These are phyloP conservation scores for Biancaea sappan DNA, from an alignment of 306 rosid species.

Conservation along the genomic window DNA sequence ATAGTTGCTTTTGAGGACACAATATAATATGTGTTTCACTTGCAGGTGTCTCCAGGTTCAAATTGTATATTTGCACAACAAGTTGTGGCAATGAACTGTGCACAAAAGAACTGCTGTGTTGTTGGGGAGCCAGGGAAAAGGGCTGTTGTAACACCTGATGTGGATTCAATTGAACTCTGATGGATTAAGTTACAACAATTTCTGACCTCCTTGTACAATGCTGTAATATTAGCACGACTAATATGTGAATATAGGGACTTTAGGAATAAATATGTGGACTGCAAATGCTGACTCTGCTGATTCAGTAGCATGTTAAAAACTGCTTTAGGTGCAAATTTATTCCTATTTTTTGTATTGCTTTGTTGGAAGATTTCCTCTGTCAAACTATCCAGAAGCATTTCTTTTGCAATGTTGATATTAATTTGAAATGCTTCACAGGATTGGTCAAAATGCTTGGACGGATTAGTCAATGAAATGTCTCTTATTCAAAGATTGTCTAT, in stretches of 20 bases:
- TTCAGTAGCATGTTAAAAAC: constrained; percentile 15
- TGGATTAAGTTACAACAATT: constrained; percentile 9
- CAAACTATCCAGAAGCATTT: background rate
- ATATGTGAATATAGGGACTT: constrained; percentile 28
- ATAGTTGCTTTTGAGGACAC: background rate
- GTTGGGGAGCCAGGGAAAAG: constrained; percentile 59
- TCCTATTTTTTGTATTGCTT: background rate
- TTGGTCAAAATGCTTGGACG: constrained; percentile 5
- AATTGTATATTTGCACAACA: constrained; percentile 49
- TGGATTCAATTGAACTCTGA: constrained; percentile 45
- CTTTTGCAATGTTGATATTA: background rate
- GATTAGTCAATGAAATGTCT: background rate
- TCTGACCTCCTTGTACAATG: background rate
- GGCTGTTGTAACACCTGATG: constrained; percentile 57
- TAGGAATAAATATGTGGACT: constrained; percentile 37
- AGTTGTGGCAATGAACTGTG: constrained; percentile 62
- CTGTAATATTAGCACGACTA: constrained; percentile 7
- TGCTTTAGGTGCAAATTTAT: background rate
- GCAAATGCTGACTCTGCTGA: constrained; percentile 26
- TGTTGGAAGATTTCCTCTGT: background rate
- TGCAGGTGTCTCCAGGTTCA: constrained; percentile 87
- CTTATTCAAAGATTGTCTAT: background rate
- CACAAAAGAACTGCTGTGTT: constrained; percentile 46
- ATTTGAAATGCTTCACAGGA: constrained; percentile 8
- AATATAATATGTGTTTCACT: background rate